These are phyloP conservation scores for Mycena vitilis DNA, from an alignment of 768 basidiomycete genomes.

Conservation along the genomic window DNA sequence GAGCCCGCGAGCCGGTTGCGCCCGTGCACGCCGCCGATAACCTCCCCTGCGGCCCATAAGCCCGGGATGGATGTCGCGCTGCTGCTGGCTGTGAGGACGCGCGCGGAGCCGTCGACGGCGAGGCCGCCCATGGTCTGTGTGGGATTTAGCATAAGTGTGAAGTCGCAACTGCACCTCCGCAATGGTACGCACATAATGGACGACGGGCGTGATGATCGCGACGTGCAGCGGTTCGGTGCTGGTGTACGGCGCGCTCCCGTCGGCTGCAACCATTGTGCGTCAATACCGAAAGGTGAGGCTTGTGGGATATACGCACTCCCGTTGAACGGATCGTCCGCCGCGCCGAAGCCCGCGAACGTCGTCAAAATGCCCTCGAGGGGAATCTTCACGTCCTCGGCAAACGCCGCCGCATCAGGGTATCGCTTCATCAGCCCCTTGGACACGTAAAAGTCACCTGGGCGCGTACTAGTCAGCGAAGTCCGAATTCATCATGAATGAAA, in stretches of 20 bases:
- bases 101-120: conserved; percentile 36
- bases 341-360: conserved; percentile 34
- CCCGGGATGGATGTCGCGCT: conserved; percentile 35
- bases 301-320: conserved; percentile 11
- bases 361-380: conserved; percentile 25
- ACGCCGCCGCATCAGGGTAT: conserved; percentile 35
- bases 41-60: conserved; percentile 43
- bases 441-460: conserved; percentile 41
- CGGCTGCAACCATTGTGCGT: background rate
- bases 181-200: conserved; percentile 42
- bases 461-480: background rate
- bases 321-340: conserved; percentile 38
- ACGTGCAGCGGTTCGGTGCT: conserved; percentile 37
- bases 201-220: conserved; percentile 42
- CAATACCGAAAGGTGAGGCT: background rate
- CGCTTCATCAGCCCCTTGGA: conserved; percentile 42
- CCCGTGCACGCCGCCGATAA: conserved; percentile 45
- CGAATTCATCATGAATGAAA: background rate
- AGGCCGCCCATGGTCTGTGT: conserved; percentile 45
- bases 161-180: background rate
- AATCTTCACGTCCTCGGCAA: conserved; percentile 35
- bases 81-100: conserved; percentile 29
- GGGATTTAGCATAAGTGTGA: background rate
- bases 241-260: conserved; percentile 23
- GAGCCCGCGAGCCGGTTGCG: conserved; percentile 43